Conservation (phyloP, 805 yeast species). For the Suhomyces tanzawaensis region DNA sequence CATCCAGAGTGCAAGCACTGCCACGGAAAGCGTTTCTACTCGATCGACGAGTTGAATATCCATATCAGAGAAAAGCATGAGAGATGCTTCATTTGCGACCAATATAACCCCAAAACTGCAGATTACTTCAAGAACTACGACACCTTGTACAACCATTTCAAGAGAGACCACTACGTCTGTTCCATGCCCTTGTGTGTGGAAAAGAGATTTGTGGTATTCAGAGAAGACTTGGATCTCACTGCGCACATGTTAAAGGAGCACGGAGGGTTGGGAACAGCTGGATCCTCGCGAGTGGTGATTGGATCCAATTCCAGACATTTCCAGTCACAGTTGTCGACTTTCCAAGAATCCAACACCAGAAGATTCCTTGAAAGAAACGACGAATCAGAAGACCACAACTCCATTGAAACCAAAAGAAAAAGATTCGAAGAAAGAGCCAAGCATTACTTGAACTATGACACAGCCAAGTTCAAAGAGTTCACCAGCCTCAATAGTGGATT, state of each 20-base stretch:
- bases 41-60: constrained; percentile 77
- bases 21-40: constrained; percentile 69
- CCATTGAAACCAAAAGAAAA: constrained; percentile 49
- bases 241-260: constrained; percentile 89
- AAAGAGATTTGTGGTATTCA: constrained; percentile 86
- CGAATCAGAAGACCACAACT: constrained; percentile 33
- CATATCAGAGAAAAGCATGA: constrained; percentile 87
- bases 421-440: constrained; percentile 84
- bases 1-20: constrained; percentile 90
- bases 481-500: constrained; percentile 46
- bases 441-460: constrained; percentile 64
- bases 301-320: constrained; percentile 41
- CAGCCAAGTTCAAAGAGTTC: constrained; percentile 48
- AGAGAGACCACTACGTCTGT: constrained; percentile 72
- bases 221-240: constrained; percentile 78
- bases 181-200: constrained; percentile 76
- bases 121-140: constrained; percentile 75
- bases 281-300: constrained; percentile 41
- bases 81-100: constrained; percentile 87
- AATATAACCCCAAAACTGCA: constrained; percentile 54
- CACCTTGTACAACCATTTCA: constrained; percentile 72
- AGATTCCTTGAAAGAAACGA: constrained; percentile 15
- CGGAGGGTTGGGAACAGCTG: constrained; percentile 48
- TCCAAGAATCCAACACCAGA: constrained; percentile 26
- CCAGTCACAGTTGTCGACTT: constrained; percentile 65